A percentile compares a stretch with the other conserved stretches of the same genome.
Conservation (phyloP, 73 alveolate species). For the Tetrahymena thermophila region DNA sequence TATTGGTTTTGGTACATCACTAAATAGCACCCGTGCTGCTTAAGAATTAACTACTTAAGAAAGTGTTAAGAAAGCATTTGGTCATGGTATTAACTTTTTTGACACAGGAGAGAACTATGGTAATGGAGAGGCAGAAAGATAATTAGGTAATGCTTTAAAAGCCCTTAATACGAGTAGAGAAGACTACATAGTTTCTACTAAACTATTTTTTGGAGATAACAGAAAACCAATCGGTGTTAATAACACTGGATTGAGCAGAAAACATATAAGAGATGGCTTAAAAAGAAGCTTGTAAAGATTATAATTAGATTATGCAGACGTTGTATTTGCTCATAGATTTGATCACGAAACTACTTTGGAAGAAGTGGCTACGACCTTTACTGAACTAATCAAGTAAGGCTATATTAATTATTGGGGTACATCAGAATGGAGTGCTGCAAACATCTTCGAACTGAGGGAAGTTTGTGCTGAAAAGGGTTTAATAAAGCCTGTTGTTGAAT, state of each 20-base stretch:
- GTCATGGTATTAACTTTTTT: conserved; percentile 84
- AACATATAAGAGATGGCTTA: conserved; percentile 77
- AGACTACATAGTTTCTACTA: conserved; percentile 75
- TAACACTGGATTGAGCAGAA: conserved; percentile 65
- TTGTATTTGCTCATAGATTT: conserved; percentile 84
- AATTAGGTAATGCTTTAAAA: conserved; percentile 52
- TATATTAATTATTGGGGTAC: conserved; percentile 97
- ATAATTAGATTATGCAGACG: conserved; percentile 77
- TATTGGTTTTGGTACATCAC: conserved; percentile 76
- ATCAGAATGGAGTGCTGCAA: conserved; percentile 86
- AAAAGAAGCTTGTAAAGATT: conserved; percentile 68
- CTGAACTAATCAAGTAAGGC: conserved; percentile 79
- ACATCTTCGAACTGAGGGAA: conserved; percentile 65
- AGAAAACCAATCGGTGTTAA: conserved; percentile 38
- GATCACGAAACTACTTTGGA: conserved; percentile 83
- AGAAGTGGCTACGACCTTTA: conserved; percentile 83
- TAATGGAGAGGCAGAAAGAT: conserved; percentile 63
- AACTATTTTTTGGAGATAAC: conserved; percentile 64
- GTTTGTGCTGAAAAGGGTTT: conserved; percentile 59
- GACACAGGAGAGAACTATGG: conserved; percentile 95
- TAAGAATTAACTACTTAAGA: conserved; percentile 25
- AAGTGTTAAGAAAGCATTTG: conserved; percentile 54
- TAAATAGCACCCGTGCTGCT: conserved; percentile 41
- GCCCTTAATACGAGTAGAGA: conserved; percentile 40
- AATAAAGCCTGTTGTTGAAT: conserved; percentile 88